These are phyloP conservation scores for Daldinia decipiens DNA, from an alignment of 495 filamentous ascomycete species.

Conservation along the genomic window DNA sequence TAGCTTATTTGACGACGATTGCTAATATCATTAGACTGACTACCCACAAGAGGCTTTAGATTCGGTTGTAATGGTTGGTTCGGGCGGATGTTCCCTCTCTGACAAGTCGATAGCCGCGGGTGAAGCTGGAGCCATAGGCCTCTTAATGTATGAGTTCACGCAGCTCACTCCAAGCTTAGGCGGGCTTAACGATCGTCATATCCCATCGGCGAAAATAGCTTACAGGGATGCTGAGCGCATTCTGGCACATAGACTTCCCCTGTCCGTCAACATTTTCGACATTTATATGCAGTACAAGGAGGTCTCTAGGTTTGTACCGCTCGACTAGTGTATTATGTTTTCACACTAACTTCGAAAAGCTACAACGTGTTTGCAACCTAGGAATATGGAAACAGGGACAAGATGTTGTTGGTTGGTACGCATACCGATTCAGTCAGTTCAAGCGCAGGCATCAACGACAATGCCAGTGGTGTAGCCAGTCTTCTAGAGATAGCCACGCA, in stretches of 20 bases:
- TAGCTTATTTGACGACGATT: neutral
- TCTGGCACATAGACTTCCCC: slow-evolving; percentile 51
- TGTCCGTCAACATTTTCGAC: slow-evolving; percentile 30
- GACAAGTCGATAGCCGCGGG: slow-evolving; percentile 64
- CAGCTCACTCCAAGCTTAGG: slow-evolving; percentile 52
- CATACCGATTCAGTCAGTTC: slow-evolving; percentile 69
- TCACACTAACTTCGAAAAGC: slow-evolving; percentile 56
- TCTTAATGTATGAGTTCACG: slow-evolving; percentile 67
- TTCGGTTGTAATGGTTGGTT: slow-evolving; percentile 63
- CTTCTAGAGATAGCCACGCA: slow-evolving; percentile 67
- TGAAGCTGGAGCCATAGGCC: slow-evolving; percentile 59
- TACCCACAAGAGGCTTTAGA: slow-evolving; percentile 60
- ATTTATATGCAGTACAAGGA: slow-evolving; percentile 10
- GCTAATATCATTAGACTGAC: slow-evolving; percentile 51
- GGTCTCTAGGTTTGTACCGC: slow-evolving; percentile 45
- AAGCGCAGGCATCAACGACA: slow-evolving; percentile 70
- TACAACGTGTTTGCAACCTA: slow-evolving; percentile 70
- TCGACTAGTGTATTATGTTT: slow-evolving; percentile 48
- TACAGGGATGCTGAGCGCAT: slow-evolving; percentile 1
- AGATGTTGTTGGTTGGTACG: slow-evolving; percentile 64
- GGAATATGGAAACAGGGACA: slow-evolving; percentile 66
- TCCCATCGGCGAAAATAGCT: slow-evolving; percentile 50
- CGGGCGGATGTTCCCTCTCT: slow-evolving; percentile 64
- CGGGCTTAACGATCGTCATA: slow-evolving; percentile 57
- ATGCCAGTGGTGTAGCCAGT: slow-evolving; percentile 67